Base-by-base conservation (phyloP, 1,284 basidiomycete species). In the Cystobasidium sp. region DNA sequence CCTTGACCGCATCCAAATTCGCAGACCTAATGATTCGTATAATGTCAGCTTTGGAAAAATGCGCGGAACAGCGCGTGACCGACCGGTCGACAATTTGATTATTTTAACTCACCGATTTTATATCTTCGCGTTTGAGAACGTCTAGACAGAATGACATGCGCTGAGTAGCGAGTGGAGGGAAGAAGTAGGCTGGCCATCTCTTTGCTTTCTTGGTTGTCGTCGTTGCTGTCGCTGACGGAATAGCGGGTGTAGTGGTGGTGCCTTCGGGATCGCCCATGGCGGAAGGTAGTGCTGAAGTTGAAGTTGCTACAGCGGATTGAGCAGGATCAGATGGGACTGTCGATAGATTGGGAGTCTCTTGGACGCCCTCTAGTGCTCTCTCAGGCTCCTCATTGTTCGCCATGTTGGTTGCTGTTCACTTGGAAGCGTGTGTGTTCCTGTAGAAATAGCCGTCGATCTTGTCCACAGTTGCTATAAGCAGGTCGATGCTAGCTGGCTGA, bases 1-100 rank as follows among this genome's bases (percentile, higher is more conserved):
- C 91, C 91, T 82, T 90, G 88, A 49, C 91, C 91, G 78, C 91
- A 93, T 5, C 91, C 91, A 31, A 92, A 84, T 78, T 93, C 91
- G 56, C 92, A 83, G 12, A 92, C 85, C 91, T 91, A 31, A 12
- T 18, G 22, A 8, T 59, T 20, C 12, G 46, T 24, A 47, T 22
- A 39, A 24, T 16, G 39, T 46, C 41, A 55, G 41, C 37, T 22
- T 52, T 47, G 12, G 24, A 31, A 49, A 10, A 20, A 18, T 31
- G 18, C 8, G 16, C 20, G n/a, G 37, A n/a, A 37, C 14, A 10
- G 61, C 61, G 10, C 12, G 61, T 43, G 58, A 18, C 37, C 18
- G 39, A n/a, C 14, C 12, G 46, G 18, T 44, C 20, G 31, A 9
- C 20, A 14, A 49, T 6, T 6, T 12, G 55, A 20, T 71, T 51